Evolutionary conservation across 768 basidiomycete genomes (phyloP), one percentile per base, ranked within the genome.

Genomic region (Neoboletus brunneissimus): DNA sequence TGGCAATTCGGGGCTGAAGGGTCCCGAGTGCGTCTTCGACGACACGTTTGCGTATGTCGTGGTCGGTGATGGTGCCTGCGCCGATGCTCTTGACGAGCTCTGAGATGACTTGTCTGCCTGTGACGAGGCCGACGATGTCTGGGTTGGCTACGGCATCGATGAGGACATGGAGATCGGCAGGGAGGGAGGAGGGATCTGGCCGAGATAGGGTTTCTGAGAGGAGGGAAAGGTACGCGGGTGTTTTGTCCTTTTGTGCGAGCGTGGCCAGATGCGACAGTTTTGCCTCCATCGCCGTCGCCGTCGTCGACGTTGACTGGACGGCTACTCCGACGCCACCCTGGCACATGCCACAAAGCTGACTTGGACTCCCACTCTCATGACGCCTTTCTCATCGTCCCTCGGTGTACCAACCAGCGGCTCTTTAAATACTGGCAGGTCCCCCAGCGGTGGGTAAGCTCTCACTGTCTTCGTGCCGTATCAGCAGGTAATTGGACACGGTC

Each of bases 161-260:
- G 59, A 95, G 79, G 7, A 79, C 67, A 60, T 87, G 88, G 23
- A 95, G 72, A 70, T 90, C 86, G 35, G 69, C 63, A 20, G 77
- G 72, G 42, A 87, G 71, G 10, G 72, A 64, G 15, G 78, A 55
- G 22, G 73, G 73, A 62, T 82, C 76, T 51, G 78, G 62, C 47
- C 80, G 76, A 9, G 85, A 69, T n/a, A 92, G 70, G 48, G 87
- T 78, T 45, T 86, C 82, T 34, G 83, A 79, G 50, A 94, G 81
- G 35, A 92, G 79, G 18, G 86, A 72, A 41, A 86, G 78, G 64
- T 87, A 92, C 5, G 85, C 88, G 9, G 86, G 78, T 0, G 84
- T 90, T 65, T 92, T 93, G 75, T 95, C 91, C 66, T 92, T 94
- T 73, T 94, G 93, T 49, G 75, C 78, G 63, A 91, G 82, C 23